Conservation (phyloP, 2,329 filamentous ascomycete species). For the Rugonectria rugulosa region DNA sequence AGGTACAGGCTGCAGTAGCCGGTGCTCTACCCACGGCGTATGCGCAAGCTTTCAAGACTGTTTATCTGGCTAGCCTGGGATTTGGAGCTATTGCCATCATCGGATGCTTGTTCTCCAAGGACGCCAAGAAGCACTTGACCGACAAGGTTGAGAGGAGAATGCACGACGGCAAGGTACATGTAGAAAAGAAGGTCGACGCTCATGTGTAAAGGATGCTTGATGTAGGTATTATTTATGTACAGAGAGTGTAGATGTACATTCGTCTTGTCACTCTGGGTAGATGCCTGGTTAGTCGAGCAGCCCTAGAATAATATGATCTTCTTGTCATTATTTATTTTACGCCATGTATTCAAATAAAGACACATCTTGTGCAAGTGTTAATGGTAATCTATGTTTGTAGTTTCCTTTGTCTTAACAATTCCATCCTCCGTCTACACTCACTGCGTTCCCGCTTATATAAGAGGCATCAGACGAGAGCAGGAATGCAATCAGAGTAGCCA, state of each 20-base stretch:
- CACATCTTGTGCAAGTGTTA: not conserved
- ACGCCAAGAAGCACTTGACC: constrained; percentile 45
- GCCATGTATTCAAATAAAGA: no score
- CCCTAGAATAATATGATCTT: no score
- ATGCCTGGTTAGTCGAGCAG: no score
- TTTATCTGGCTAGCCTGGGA: constrained; percentile 49
- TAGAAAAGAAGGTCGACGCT: constrained; percentile 6
- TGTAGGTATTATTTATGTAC: no score
- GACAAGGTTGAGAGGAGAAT: constrained; percentile 46
- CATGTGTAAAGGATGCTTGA: constrained; percentile 1
- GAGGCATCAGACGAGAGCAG: constrained; percentile 39
- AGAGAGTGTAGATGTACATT: no score
- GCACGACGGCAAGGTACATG: constrained; percentile 29
- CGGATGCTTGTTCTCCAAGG: constrained; percentile 45
- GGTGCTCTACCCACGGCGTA: constrained; percentile 43
- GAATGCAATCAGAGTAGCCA: constrained; percentile 39
- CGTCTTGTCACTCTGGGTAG: no score
- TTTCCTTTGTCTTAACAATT: constrained; percentile 28
- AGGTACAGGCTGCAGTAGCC: constrained; percentile 42
- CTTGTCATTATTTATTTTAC: no score
- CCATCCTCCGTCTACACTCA: constrained; percentile 41
- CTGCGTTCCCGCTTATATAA: constrained; percentile 36
- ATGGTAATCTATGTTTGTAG: no score
- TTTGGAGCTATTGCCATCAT: constrained; percentile 49
- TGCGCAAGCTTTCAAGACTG: constrained; percentile 49